phyloP scores from a whole-genome alignment of 2,329 filamentous ascomycete genomes.

The Penicillium capsulatum region DNA sequence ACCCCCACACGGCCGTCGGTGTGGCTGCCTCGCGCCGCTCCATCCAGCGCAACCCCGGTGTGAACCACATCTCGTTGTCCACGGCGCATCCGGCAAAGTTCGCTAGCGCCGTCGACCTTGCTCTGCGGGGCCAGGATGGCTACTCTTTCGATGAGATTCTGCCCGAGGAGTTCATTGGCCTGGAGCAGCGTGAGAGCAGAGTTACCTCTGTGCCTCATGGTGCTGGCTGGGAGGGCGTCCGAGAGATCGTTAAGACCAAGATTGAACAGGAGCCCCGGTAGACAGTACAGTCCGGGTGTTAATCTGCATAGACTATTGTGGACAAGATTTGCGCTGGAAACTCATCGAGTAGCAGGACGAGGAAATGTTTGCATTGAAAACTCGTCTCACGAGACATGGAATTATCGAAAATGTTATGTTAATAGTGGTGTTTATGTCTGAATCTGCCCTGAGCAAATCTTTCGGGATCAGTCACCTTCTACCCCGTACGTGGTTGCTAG shows the following conservation, averaged over 20 bases:
- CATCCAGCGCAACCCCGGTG: conserved; percentile 50
- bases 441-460: no score
- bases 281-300: not conserved
- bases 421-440: no score
- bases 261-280: conserved; percentile 50
- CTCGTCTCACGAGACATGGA: no score
- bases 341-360: no score
- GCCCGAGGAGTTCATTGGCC: conserved; percentile 2
- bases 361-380: no score
- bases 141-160: conserved; percentile 72
- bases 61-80: conserved; percentile 74
- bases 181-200: conserved; percentile 3
- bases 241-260: conserved; percentile 42
- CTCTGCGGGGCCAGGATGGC: conserved; percentile 64
- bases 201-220: not conserved
- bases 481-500: no score
- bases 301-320: not conserved
- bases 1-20: conserved; percentile 89
- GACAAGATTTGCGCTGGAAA: not conserved
- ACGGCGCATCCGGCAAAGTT: conserved; percentile 98
- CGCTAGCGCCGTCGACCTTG: conserved; percentile 73
- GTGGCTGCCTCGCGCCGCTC: conserved; percentile 72
- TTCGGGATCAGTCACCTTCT: no score
- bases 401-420: no score
- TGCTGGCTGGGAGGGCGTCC: not conserved